Evolutionary conservation across 352 stramenopile genomes (phyloP), one percentile per base, ranked within the genome.

Genomic region (Phytophthora agathidicida): DNA sequence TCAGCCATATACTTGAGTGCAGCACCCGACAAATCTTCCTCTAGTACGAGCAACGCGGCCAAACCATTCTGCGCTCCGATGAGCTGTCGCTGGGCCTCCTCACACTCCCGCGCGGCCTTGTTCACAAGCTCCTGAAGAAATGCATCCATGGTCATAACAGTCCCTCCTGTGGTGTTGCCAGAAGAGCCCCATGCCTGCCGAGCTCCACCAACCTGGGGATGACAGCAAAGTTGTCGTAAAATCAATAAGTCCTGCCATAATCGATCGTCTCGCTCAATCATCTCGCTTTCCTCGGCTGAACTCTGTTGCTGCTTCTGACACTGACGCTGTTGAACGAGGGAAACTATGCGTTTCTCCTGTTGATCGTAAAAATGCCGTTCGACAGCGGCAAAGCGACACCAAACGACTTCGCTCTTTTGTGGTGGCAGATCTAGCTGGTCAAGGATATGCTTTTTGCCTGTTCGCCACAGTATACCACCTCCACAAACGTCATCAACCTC

Each of bases 161-260:
- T 48, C 11, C 51, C 58, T 14, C 28, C 31, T 19, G 36, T 52
- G 10, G 41, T 53, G 39, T 43, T 56, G 3, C 55, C 55, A 28
- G 38, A 46, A 17, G 45, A 37, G 0, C 49, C 49, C 62, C 61
- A 67, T 1, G 24, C 37, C 9, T 69, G 61, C 26, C 57, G 58
- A 19, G 68, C 65, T 13, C 73, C 74, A 7, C 85, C 84, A 13
- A 98, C 80, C 64, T 97, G 90, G 6, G 92, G 93, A 68, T 98
- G 93, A 37, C 91, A 98, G 54, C 93, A 98, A 3, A 96, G 82
- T 58, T 97, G 91, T 11, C 92, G 83, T 27, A 98, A 68, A 28
- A 83, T 60, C 16, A 97, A 71, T 7, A 98, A 49, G 14, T 85
- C 80, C 24, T 82, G 62, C 67, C 81, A 83, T 20, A 97, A 55